Conservation (phyloP, 1,284 basidiomycete genomes). For the Cryptococcus floricola region DNA sequence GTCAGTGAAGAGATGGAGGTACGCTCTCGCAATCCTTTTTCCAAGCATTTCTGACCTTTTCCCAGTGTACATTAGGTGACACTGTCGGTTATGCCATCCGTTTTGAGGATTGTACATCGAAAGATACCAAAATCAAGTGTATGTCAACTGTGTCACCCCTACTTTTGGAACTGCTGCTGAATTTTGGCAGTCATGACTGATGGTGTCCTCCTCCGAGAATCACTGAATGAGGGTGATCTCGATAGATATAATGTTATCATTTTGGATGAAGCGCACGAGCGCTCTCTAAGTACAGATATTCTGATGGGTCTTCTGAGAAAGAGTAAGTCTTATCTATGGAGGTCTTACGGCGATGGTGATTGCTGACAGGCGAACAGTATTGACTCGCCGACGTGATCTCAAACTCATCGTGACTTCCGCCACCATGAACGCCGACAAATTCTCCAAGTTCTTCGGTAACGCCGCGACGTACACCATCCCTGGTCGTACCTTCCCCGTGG, state of each 20-base stretch:
- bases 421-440: conserved; percentile 99
- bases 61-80: conserved; percentile 74
- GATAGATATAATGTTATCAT: conserved; percentile 95
- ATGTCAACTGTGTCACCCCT: conserved; percentile 27
- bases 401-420: conserved; percentile 97
- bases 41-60: neutral
- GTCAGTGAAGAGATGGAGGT: conserved; percentile 85
- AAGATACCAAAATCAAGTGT: conserved; percentile 95
- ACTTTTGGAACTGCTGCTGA: neutral
- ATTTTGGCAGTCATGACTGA: conserved; percentile 82
- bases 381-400: conserved; percentile 83
- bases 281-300: conserved; percentile 92
- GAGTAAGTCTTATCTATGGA: conserved; percentile 57
- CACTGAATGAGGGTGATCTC: conserved; percentile 89
- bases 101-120: conserved; percentile 92
- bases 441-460: conserved; percentile 90
- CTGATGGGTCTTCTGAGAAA: conserved; percentile 93
- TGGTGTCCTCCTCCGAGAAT: conserved; percentile 91
- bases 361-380: conserved; percentile 56
- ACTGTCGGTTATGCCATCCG: conserved; percentile 95
- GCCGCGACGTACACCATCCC: conserved; percentile 96
- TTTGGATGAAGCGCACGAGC: conserved; percentile 94
- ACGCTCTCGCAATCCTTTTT: conserved; percentile 4
- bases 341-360: neutral
- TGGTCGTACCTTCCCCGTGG: conserved; percentile 97